Evolutionary conservation across 352 stramenopile species (phyloP).

Genomic region (Saprolegnia diclina): DNA sequence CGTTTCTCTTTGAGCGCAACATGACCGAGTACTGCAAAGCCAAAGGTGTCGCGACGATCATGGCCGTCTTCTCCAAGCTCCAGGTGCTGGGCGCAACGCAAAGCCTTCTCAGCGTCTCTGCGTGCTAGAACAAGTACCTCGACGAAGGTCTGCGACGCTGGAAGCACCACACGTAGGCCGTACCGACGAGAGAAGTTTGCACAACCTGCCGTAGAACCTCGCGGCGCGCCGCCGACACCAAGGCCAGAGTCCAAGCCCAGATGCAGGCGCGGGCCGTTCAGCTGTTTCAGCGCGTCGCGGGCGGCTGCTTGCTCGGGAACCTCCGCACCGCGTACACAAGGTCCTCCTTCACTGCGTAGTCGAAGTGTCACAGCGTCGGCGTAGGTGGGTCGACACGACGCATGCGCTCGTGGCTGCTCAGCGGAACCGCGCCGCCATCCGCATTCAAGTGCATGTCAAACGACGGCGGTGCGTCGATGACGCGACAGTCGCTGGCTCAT

Average conservation of each 20-base stretch:
- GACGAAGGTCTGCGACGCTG: slow-evolving; percentile 16
- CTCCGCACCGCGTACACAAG: not conserved
- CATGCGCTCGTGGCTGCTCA: slow-evolving; percentile 29
- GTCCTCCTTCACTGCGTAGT: slow-evolving; percentile 35
- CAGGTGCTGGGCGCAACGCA: slow-evolving; percentile 44
- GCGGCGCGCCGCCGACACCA: slow-evolving; percentile 14
- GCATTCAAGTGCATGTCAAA: slow-evolving; percentile 45
- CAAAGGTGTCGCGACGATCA: slow-evolving; percentile 48
- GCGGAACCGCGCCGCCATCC: slow-evolving; percentile 32
- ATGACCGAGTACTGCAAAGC: slow-evolving; percentile 52
- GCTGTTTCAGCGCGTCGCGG: slow-evolving; percentile 14
- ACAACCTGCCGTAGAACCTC: not conserved
- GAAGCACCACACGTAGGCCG: slow-evolving; percentile 10
- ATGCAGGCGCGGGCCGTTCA: slow-evolving; percentile 10
- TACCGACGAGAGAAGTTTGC: slow-evolving; percentile 30
- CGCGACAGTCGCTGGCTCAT: slow-evolving; percentile 41
- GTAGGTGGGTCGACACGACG: slow-evolving; percentile 32
- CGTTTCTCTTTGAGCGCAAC: slow-evolving; percentile 71
- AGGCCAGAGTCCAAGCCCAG: not conserved
- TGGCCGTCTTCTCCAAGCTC: slow-evolving; percentile 59
- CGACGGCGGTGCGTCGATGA: slow-evolving; percentile 31
- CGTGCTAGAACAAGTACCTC: slow-evolving; percentile 37
- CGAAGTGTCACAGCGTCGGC: slow-evolving; percentile 37
- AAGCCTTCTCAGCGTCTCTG: no score
- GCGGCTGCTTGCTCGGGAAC: slow-evolving; percentile 18